These are phyloP conservation scores for Carex scoparia DNA, from an alignment of 176 grass and related monocot genomes.

Conservation along the genomic window DNA sequence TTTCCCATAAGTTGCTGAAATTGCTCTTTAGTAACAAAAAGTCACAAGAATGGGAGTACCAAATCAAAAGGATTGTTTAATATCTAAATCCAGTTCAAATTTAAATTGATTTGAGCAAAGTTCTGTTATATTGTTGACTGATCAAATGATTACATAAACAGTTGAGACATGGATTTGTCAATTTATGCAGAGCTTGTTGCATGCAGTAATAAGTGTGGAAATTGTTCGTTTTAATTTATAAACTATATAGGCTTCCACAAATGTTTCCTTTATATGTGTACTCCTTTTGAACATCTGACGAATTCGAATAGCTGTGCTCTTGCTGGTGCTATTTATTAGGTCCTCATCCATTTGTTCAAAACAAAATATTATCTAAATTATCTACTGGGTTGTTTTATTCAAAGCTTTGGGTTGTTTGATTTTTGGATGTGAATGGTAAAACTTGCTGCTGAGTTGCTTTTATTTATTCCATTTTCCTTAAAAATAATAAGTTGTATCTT, in stretches of 20 bases:
- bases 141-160: background rate
- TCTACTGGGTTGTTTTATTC: too few relatives aligned
- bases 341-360: too few relatives aligned
- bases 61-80: background rate
- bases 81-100: background rate
- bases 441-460: too few relatives aligned
- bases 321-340: too few relatives aligned
- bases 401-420: too few relatives aligned
- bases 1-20: background rate
- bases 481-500: background rate
- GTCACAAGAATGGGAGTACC: background rate
- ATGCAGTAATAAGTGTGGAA: background rate
- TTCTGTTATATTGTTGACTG: background rate
- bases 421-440: too few relatives aligned
- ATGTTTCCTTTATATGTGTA: background rate
- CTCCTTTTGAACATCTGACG: background rate
- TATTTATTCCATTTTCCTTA: background rate
- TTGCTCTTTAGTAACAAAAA: too few relatives aligned
- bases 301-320: too few relatives aligned
- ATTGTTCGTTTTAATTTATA: background rate
- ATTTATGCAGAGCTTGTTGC: background rate
- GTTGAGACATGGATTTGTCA: background rate
- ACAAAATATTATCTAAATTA: background rate
- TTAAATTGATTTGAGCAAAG: background rate
- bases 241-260: background rate